Conservation (phyloP, 306 rosid genomes). For the Cicer judaicum region DNA sequence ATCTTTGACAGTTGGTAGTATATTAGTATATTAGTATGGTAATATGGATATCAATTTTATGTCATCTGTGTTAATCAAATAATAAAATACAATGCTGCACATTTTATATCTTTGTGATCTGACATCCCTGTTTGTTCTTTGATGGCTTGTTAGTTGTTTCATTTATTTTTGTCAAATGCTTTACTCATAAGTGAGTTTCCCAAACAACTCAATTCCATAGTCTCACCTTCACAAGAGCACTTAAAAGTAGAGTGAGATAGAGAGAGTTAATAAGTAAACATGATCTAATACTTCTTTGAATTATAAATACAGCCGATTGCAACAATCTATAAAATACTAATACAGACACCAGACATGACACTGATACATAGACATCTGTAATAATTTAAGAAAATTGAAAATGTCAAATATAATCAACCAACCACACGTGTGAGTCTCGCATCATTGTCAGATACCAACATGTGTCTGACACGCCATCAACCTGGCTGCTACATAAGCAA, state of each 20-base stretch:
- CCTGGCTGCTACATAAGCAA: conserved; percentile 41
- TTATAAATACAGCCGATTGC: conserved; percentile 2
- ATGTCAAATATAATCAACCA: too few relatives aligned
- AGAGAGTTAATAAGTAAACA: background rate
- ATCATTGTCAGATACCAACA: too few relatives aligned
- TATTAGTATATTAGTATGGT: background rate
- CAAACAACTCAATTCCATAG: background rate
- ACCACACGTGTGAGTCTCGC: too few relatives aligned
- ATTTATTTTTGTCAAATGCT: background rate
- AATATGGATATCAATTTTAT: background rate
- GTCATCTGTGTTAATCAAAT: background rate
- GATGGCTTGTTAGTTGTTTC: background rate
- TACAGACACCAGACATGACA: too few relatives aligned
- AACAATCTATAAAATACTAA: too few relatives aligned
- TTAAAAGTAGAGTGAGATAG: background rate
- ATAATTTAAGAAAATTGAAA: too few relatives aligned
- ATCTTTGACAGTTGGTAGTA: background rate
- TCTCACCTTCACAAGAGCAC: background rate
- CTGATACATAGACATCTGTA: too few relatives aligned
- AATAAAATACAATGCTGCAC: background rate
- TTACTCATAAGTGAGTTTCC: background rate
- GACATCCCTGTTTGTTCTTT: background rate
- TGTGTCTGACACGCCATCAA: too few relatives aligned
- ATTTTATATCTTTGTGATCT: background rate
- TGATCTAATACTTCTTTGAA: background rate